These are phyloP conservation scores for Parietaria judaica DNA, from an alignment of 306 rosid genomes.

Conservation along the genomic window DNA sequence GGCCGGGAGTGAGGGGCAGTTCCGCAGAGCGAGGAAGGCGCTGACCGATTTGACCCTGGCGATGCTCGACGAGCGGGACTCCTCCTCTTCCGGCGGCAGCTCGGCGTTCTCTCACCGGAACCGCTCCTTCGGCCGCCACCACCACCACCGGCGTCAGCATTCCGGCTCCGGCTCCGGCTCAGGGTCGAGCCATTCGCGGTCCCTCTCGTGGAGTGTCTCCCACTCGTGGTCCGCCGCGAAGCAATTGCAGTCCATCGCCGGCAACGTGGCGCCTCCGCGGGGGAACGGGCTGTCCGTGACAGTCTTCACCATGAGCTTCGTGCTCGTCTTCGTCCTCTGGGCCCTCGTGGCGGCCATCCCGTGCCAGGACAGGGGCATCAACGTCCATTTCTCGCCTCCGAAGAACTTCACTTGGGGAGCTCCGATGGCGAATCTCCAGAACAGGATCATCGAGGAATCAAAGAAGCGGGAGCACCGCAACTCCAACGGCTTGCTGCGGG, in stretches of 20 bases:
- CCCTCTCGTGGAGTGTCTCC: constrained; percentile 92
- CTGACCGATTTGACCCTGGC: constrained; percentile 62
- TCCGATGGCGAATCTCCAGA: constrained; percentile 45
- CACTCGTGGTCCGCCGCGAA: constrained; percentile 87
- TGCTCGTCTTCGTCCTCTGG: constrained; percentile 68
- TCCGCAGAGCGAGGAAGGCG: constrained; percentile 76
- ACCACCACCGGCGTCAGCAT: constrained; percentile 19
- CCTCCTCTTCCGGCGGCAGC: constrained; percentile 21
- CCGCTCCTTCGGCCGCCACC: constrained; percentile 69
- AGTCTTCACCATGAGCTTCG: constrained; percentile 64
- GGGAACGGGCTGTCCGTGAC: constrained; percentile 54
- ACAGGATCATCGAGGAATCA: constrained; percentile 70
- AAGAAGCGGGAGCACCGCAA: constrained; percentile 69
- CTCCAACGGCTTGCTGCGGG: constrained; percentile 70
- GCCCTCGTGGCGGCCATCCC: constrained; percentile 87
- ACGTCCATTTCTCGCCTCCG: constrained; percentile 56
- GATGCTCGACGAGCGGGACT: constrained; percentile 64
- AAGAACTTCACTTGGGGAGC: constrained; percentile 64
- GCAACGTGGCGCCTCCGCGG: constrained; percentile 63
- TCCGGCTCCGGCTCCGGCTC: neutral
- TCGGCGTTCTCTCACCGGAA: constrained; percentile 53
- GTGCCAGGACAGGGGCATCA: constrained; percentile 77
- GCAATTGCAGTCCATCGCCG: constrained; percentile 79
- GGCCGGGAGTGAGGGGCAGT: constrained; percentile 65
- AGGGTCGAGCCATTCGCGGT: constrained; percentile 65